Evolutionary conservation across 169 alveolate genomes (phyloP), one percentile per base, ranked within the genome.

Genomic region (Plasmodium berghei): DNA sequence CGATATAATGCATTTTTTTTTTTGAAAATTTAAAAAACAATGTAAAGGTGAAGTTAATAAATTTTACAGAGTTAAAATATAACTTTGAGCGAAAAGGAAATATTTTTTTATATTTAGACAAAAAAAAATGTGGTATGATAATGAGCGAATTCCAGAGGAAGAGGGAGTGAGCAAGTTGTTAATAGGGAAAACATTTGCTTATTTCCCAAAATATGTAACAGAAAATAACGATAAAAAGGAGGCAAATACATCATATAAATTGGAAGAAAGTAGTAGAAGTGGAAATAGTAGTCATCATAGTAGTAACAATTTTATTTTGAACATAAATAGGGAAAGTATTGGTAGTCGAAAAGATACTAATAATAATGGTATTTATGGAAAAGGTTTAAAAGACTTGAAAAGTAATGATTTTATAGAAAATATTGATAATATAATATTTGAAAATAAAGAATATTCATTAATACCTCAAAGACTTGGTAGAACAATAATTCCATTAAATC

Each of bases 51-150:
- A 34, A 34, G 8, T 34, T 5, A 0, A 34, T 34, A 34, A 34
- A 34, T 34, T 34, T 3, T 34, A 34, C 3, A 34, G 42, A 34
- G 42, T 34, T 34, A 34, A 34, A 34, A 34, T 34, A 34, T 34
- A 34, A 34, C 42, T 34, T 34, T 4, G 42, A 34, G 42, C 1
- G 42, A 4, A 34, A 34, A 34, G 42, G 42, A 34, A 34, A 34
- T 34, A 34, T 34, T 34, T 34, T 34, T 34, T 34, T 34, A 34
- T 34, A 34, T 34, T 34, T 34, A 8, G 26, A 46, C 4, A 54
- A 20, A 52, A 20, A 69, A 72, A 72, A 26, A 77, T 77, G 89
- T 77, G 89, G 89, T 77, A 77, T 69, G 89, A 77, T 22, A 77
- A 77, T 64, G 89, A 63, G 52, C 26, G 89, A 58, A 58, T 64